Conservation (phyloP, 768 basidiomycete genomes). For the Floccularia luteovirens region DNA sequence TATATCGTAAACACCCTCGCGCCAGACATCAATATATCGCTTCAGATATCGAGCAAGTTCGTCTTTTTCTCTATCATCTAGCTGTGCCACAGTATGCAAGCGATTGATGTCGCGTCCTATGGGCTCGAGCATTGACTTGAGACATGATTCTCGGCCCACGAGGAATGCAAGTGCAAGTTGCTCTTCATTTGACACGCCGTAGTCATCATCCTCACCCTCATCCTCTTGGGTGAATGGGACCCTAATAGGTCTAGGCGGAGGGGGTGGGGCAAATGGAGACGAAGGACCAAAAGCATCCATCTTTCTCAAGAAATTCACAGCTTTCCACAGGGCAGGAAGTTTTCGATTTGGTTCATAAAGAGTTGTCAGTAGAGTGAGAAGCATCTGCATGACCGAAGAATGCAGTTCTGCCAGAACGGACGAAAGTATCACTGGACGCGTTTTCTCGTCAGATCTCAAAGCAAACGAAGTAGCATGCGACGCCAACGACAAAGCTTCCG, state of each 20-base stretch:
- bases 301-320: slow-evolving; percentile 78
- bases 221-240: slow-evolving; percentile 4
- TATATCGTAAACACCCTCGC: slow-evolving; percentile 90
- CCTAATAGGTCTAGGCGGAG: slow-evolving; percentile 9
- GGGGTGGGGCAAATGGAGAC: slow-evolving; percentile 17
- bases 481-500: slow-evolving; percentile 83
- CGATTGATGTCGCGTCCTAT: slow-evolving; percentile 38
- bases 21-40: slow-evolving; percentile 84
- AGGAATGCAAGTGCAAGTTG: slow-evolving; percentile 87
- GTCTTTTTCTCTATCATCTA: slow-evolving; percentile 55
- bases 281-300: slow-evolving; percentile 56
- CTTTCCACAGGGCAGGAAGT: slow-evolving; percentile 85
- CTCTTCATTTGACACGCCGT: slow-evolving; percentile 44
- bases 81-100: slow-evolving; percentile 24
- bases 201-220: slow-evolving; percentile 14
- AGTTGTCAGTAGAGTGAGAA: slow-evolving; percentile 67
- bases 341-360: slow-evolving; percentile 79
- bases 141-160: slow-evolving; percentile 53
- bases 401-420: slow-evolving; percentile 64
- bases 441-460: slow-evolving; percentile 25
- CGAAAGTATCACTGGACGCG: slow-evolving; percentile 41
- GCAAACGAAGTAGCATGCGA: slow-evolving; percentile 56
- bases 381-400: slow-evolving; percentile 64
- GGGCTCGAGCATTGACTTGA: slow-evolving; percentile 49
- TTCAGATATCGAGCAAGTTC: slow-evolving; percentile 75